Evolutionary conservation across 805 yeast genomes (phyloP).

Genomic region (Saccharomycopsis microspora): DNA sequence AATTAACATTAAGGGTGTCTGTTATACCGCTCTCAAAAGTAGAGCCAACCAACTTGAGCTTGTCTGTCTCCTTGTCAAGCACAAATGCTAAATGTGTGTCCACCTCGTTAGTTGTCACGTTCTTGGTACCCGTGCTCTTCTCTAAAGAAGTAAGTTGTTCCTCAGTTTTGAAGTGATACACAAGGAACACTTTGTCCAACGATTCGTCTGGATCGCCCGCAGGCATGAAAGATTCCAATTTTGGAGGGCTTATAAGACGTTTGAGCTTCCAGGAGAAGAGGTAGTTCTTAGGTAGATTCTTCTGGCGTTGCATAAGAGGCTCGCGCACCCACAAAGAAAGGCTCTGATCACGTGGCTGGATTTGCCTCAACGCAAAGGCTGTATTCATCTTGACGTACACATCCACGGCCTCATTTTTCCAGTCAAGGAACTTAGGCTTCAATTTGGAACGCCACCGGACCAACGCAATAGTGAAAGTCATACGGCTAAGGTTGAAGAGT

Average conservation of each 20-base stretch:
- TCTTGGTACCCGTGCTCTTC: conserved; percentile 32
- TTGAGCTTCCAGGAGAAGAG: conserved; percentile 68
- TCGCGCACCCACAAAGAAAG: conserved; percentile 55
- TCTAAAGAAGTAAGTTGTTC: conserved; percentile 45
- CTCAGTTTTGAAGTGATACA: conserved; percentile 50
- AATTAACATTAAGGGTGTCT: conserved; percentile 26
- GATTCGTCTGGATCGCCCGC: conserved; percentile 34
- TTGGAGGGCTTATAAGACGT: conserved; percentile 61
- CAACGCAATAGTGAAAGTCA: conserved; percentile 55
- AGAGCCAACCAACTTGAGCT: conserved; percentile 51
- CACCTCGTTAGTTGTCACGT: conserved; percentile 39
- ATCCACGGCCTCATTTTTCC: conserved; percentile 83
- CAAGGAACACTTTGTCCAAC: conserved; percentile 43
- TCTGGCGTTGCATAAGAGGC: conserved; percentile 40
- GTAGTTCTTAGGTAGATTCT: conserved; percentile 43
- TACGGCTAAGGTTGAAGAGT: conserved; percentile 50
- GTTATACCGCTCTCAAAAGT: conserved; percentile 46
- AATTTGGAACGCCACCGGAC: conserved; percentile 58
- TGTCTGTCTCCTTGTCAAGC: conserved; percentile 48
- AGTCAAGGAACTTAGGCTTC: conserved; percentile 57
- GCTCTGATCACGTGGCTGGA: conserved; percentile 32
- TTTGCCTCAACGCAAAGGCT: conserved; percentile 56
- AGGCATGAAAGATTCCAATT: conserved; percentile 52
- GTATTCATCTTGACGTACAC: conserved; percentile 67
- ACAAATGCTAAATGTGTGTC: conserved; percentile 51